Percentiles rank a stretch among this genome's conserved stretches.
phyloP scores from a whole-genome alignment of 176 grass and related monocot species.

The Pontederia crassipes region DNA sequence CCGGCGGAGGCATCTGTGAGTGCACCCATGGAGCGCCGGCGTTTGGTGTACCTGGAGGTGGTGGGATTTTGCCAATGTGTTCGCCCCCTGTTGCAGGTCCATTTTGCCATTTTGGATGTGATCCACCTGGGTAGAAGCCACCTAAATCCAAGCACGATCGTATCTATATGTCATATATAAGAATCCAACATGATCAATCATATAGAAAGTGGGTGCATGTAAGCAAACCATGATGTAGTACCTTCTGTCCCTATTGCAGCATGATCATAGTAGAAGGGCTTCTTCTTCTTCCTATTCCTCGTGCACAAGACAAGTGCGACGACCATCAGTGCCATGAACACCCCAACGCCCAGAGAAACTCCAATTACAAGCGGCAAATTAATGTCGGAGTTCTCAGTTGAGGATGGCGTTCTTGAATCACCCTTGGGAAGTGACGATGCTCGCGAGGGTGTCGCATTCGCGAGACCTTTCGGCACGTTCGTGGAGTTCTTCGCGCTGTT shows the following conservation, averaged over 20 bases:
- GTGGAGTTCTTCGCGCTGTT: background rate
- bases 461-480: background rate
- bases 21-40: background rate
- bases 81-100: background rate
- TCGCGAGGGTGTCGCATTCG: background rate
- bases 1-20: background rate
- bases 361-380: constrained; percentile 21
- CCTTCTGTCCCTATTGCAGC: too few relatives aligned
- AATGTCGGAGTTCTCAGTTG: background rate
- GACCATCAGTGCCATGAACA: constrained; percentile 32
- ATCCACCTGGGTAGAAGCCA: background rate
- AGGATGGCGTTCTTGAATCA: background rate
- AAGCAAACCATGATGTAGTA: too few relatives aligned
- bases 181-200: too few relatives aligned
- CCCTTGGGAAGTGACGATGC: background rate
- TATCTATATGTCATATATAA: background rate
- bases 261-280: too few relatives aligned
- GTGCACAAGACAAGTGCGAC: constrained; percentile 38
- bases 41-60: background rate
- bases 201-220: too few relatives aligned
- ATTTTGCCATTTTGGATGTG: constrained; percentile 2
- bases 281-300: constrained; percentile 38
- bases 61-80: background rate
- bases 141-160: background rate
- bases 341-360: constrained; percentile 24